A percentile compares a stretch with the other conserved stretches of the same genome.
Evolutionary conservation across 768 basidiomycete genomes (phyloP).

Genomic region (Suillus tomentosus): DNA sequence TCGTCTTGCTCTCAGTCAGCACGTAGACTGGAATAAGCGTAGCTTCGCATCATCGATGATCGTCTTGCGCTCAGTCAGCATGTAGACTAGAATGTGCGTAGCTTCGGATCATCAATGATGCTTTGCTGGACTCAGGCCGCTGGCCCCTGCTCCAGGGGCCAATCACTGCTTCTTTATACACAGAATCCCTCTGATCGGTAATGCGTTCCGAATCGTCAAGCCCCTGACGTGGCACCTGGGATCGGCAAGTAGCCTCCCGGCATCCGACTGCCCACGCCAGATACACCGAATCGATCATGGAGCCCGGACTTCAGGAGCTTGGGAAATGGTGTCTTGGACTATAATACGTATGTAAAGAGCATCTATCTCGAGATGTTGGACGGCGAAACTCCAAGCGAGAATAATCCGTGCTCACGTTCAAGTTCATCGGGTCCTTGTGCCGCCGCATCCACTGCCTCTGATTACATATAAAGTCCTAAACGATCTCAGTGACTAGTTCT

Average conservation of each 20-base stretch:
- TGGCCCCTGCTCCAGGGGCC: neutral
- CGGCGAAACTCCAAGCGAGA: neutral
- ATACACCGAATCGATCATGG: neutral
- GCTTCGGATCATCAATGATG: neutral
- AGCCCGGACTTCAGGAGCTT: neutral
- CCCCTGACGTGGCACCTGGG: neutral
- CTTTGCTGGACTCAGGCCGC: neutral
- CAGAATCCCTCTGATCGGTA: neutral
- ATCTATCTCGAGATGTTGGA: neutral
- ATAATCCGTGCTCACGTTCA: neutral
- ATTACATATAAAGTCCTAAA: neutral
- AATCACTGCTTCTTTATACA: neutral
- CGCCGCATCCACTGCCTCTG: neutral
- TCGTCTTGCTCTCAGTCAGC: too few relatives aligned
- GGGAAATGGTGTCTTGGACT: neutral
- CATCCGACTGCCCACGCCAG: neutral
- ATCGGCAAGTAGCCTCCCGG: neutral
- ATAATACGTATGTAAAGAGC: neutral
- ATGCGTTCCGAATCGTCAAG: neutral
- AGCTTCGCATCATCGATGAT: too few relatives aligned
- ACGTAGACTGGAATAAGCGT: too few relatives aligned
- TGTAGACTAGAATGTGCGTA: neutral
- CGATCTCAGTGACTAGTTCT: neutral
- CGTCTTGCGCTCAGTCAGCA: too few relatives aligned
- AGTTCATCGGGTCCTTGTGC: neutral